Evolutionary conservation across 164 flowering plant genomes (phyloP).

Genomic region (Berberis thunbergii): DNA sequence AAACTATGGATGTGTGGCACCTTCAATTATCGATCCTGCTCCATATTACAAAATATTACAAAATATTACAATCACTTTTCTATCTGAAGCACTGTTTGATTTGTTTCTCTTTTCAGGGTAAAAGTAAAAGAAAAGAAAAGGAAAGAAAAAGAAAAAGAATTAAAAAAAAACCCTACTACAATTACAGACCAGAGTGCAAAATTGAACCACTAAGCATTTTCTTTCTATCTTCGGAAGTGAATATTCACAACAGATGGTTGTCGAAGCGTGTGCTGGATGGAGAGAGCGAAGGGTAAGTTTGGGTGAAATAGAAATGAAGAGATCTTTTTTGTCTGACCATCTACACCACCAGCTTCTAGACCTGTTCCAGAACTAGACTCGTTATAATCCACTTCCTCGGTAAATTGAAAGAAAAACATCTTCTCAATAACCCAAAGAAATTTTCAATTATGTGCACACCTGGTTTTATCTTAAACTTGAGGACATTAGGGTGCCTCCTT

Average conservation of each 20-base stretch:
- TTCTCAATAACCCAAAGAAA: too few relatives aligned
- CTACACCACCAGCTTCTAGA: conserved; percentile 67
- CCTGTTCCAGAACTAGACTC: conserved; percentile 31
- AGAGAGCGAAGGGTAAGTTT: conserved; percentile 68
- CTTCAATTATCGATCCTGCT: too few relatives aligned
- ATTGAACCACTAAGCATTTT: too few relatives aligned
- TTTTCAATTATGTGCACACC: conserved; percentile 27
- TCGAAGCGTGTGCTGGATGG: conserved; percentile 78
- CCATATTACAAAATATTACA: too few relatives aligned
- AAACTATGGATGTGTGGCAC: too few relatives aligned
- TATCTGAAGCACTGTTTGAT: too few relatives aligned
- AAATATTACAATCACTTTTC: too few relatives aligned
- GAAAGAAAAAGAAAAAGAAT: too few relatives aligned
- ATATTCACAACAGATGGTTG: conserved; percentile 87
- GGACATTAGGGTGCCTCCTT: conserved; percentile 57
- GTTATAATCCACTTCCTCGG: neutral
- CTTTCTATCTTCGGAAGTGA: conserved; percentile 61
- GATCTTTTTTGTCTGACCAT: conserved; percentile 61
- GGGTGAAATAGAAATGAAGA: conserved; percentile 92
- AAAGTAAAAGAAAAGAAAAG: too few relatives aligned
- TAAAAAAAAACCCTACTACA: too few relatives aligned
- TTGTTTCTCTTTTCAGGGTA: too few relatives aligned
- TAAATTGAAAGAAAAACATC: neutral
- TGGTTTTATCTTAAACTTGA: conserved; percentile 87
- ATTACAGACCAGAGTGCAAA: too few relatives aligned